Conservation (phyloP, 805 yeast species). For the Isabelozyma pseudorhagii region DNA sequence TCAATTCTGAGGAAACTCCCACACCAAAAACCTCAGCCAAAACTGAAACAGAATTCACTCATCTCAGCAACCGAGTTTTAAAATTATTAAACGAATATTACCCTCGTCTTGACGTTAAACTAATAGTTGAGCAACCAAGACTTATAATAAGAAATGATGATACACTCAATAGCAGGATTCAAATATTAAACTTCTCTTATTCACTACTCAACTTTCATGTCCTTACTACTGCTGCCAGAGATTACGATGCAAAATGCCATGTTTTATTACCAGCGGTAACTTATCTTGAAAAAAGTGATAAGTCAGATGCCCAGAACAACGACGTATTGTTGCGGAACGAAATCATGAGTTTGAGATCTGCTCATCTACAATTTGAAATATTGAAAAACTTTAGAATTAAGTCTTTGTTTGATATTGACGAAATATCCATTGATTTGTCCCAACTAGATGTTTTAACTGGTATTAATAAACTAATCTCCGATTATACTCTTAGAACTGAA, state of each 20-base stretch:
- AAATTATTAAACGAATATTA: conserved; percentile 27
- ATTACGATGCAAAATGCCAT: conserved; percentile 33
- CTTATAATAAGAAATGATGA: conserved; percentile 16
- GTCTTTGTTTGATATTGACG: conserved; percentile 15
- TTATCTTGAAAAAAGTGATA: conserved; percentile 24
- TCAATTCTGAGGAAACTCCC: conserved; percentile 1
- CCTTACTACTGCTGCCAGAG: conserved; percentile 25
- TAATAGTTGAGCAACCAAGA: conserved; percentile 32
- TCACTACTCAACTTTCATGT: conserved; percentile 33
- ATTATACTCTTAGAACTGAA: conserved; percentile 20
- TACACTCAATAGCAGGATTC: conserved; percentile 4
- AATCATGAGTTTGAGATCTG: conserved; percentile 16
- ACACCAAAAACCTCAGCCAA: background rate
- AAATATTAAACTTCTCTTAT: conserved; percentile 29
- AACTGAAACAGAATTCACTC: background rate
- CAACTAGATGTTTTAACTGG: conserved; percentile 30
- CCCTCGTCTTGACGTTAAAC: conserved; percentile 27
- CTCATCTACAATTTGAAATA: conserved; percentile 18
- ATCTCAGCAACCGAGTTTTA: conserved; percentile 11
- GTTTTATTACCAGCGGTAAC: conserved; percentile 28
- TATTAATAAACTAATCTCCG: conserved; percentile 23
- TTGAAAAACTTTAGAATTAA: conserved; percentile 26
- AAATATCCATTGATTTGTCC: conserved; percentile 21
- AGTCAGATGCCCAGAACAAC: background rate
- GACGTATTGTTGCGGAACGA: conserved; percentile 13